These are phyloP conservation scores for Beauveria sp. DNA, from an alignment of 2,329 filamentous ascomycete species.

Conservation along the genomic window DNA sequence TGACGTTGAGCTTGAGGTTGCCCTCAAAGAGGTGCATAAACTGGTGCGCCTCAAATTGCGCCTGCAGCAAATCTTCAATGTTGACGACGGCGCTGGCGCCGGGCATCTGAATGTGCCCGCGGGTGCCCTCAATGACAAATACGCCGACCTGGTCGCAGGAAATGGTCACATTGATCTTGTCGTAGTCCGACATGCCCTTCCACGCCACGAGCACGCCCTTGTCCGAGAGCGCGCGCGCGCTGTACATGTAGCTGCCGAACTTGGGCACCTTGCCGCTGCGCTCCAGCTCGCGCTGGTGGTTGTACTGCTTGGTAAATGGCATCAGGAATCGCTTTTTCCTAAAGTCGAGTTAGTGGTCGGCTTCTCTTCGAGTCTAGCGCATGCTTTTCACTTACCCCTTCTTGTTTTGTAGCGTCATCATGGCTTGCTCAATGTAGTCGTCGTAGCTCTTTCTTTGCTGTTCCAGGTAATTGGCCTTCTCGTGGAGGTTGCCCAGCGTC, in stretches of 20 bases:
- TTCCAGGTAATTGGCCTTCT: slow-evolving; percentile 87
- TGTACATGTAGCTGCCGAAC: slow-evolving; percentile 97
- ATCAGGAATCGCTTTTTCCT: slow-evolving; percentile 88
- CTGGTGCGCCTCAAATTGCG: slow-evolving; percentile 94
- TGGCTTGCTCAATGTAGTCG: slow-evolving; percentile 97
- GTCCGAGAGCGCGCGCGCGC: slow-evolving; percentile 76
- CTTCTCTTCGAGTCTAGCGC: not conserved
- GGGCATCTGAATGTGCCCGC: slow-evolving; percentile 90
- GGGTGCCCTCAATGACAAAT: slow-evolving; percentile 85
- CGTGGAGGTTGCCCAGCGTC: slow-evolving; percentile 67
- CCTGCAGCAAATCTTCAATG: slow-evolving; percentile 88
- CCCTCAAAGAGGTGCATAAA: slow-evolving; percentile 93
- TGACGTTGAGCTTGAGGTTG: slow-evolving; percentile 83
- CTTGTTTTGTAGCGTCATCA: slow-evolving; percentile 93
- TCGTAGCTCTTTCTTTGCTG: slow-evolving; percentile 96
- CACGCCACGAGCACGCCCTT: slow-evolving; percentile 93
- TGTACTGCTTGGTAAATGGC: slow-evolving; percentile 97
- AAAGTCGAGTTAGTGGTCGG: slow-evolving; percentile 16
- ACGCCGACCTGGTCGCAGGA: slow-evolving; percentile 89
- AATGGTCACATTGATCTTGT: slow-evolving; percentile 89
- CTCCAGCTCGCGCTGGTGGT: slow-evolving; percentile 93
- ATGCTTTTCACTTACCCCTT: slow-evolving; percentile 57
- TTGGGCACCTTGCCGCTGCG: slow-evolving; percentile 88
- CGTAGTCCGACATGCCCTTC: slow-evolving; percentile 79
- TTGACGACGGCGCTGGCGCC: slow-evolving; percentile 83